Evolutionary conservation across 345 rosid species (phyloP), one percentile per base, ranked within the genome.

Genomic region (Pseudoturritis turrita): DNA sequence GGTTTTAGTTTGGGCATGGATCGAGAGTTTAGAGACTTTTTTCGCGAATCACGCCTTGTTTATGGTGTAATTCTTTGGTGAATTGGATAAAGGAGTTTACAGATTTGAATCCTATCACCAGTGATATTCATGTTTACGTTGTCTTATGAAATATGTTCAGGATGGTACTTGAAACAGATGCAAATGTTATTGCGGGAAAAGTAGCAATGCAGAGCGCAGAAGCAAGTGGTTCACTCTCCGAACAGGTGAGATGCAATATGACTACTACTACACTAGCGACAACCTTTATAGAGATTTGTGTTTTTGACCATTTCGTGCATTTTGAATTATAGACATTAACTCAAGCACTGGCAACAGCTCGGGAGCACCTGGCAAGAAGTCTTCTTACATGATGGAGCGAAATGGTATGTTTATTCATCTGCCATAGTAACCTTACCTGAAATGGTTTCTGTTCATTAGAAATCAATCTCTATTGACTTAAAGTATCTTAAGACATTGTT

Each of bases 101-200:
- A 4, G 26, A 12, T 72, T 33, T 54, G 22, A 53, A 54, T 43
- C 15, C 6, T 62, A 15, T 51, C 44, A 41, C 21, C 5, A n/a
- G 4, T n/a, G 7, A 43, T 52, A 62, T 4, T 62, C 11, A 62
- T 63, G 40, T 63, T 15, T 31, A 14, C 6, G 4, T 11, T 64
- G 21, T 33, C 44, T 12, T 65, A 14, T 35, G 21, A 13, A 54
- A 71, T 12, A 28, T 72, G 35, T 66, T 51, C 70, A 75, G 79
- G 73, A 84, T 87, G 84, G 81, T 92, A 40, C 91, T 92, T 21
- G 98, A 92, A 78, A 90, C 93, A 17, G 95, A 92, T 55, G 81
- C 91, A 29, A 87, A 78, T 66, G 80, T 88, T 7, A 83, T 92
- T 46, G 96, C 96, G 9, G 96, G 89, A 26, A 92, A 90, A 81